Conservation (phyloP, 768 basidiomycete species). For the Pisolithus albus region DNA sequence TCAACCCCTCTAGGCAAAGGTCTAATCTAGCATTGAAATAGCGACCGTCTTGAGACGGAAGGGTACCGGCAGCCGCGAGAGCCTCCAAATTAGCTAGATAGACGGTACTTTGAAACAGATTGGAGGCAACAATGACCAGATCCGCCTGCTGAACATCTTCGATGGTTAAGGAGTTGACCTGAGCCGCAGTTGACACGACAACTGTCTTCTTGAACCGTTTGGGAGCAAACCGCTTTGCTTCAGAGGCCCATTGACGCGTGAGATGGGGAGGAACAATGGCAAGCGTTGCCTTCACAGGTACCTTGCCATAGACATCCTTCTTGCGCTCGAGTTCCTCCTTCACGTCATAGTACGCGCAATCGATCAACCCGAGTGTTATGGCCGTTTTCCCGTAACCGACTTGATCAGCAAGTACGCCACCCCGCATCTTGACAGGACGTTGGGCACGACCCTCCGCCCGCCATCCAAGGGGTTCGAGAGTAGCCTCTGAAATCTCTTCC, state of each 20-base stretch:
- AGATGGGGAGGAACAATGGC: constrained; percentile 88
- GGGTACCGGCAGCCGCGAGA: constrained; percentile 57
- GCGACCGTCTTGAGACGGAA: constrained; percentile 76
- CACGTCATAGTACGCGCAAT: constrained; percentile 54
- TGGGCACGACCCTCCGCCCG: constrained; percentile 89
- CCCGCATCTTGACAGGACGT: constrained; percentile 65
- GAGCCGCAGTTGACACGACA: constrained; percentile 58
- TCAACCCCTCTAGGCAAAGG: constrained; percentile 48
- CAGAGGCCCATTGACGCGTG: constrained; percentile 83
- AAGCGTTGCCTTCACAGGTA: constrained; percentile 75
- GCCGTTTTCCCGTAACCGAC: constrained; percentile 98
- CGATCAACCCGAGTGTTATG: constrained; percentile 85
- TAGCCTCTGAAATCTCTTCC: constrained; percentile 90
- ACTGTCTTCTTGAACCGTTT: constrained; percentile 42
- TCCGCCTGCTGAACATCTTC: constrained; percentile 75
- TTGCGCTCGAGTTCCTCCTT: constrained; percentile 51
- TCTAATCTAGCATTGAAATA: constrained; percentile 85
- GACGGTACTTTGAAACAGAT: constrained; percentile 71
- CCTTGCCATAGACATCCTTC: constrained; percentile 47
- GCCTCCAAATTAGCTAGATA: constrained; percentile 73
- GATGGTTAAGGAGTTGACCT: constrained; percentile 67
- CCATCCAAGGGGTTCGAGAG: constrained; percentile 84
- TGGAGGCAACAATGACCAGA: constrained; percentile 79
- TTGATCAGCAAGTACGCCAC: constrained; percentile 91
- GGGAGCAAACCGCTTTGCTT: constrained; percentile 72